These are phyloP conservation scores for Lenwebbia sp. DNA, from an alignment of 345 rosid species.

Conservation along the genomic window DNA sequence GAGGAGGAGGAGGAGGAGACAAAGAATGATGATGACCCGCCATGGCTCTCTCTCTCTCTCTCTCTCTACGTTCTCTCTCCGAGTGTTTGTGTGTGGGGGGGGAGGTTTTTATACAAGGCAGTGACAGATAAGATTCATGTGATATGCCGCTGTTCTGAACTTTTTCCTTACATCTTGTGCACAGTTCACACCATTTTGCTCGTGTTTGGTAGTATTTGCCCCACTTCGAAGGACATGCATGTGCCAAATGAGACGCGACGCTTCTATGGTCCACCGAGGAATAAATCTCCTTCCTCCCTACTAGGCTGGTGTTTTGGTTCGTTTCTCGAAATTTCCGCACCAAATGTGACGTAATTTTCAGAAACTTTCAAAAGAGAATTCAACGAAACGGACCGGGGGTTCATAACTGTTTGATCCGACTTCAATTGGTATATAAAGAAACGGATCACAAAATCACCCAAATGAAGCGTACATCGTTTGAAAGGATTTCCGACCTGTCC, in stretches of 20 bases:
- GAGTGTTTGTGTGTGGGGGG: not conserved
- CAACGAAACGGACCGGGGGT: not conserved
- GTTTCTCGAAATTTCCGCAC: not conserved
- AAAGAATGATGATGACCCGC: not conserved
- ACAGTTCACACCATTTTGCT: not conserved
- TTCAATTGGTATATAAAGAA: not conserved
- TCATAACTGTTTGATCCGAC: not conserved
- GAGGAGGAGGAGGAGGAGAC: not conserved
- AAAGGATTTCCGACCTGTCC: not conserved
- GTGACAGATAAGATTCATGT: not conserved
- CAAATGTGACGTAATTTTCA: not conserved
- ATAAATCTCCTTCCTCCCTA: not conserved
- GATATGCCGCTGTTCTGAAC: not conserved
- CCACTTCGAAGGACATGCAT: not conserved
- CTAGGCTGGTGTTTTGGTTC: not conserved
- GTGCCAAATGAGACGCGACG: not conserved
- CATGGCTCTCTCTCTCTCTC: not conserved
- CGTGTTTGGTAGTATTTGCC: not conserved
- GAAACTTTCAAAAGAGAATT: not conserved
- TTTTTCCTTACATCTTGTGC: not conserved
- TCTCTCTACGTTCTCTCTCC: not conserved
- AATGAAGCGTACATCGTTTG: not conserved
- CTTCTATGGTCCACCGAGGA: not conserved
- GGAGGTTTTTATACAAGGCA: not conserved
- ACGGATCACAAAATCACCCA: not conserved